A percentile compares a stretch with the other conserved stretches of the same genome.
These are phyloP conservation scores for Candida hungchunana DNA, from an alignment of 805 yeast genomes.

Conservation along the genomic window DNA sequence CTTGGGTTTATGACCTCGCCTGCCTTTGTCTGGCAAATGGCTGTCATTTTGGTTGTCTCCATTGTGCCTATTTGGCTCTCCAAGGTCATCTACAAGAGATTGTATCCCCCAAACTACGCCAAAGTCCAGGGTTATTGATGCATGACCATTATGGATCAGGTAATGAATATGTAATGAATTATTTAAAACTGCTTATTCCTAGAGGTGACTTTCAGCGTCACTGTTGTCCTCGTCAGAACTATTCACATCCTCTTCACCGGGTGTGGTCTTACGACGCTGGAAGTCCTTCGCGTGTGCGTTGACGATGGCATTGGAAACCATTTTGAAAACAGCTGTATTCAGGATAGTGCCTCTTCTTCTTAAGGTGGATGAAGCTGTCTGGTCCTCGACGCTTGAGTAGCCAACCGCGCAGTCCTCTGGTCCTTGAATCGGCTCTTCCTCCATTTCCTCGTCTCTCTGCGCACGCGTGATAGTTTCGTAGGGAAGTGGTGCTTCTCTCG, in stretches of 20 bases:
- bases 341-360: slow-evolving; percentile 21
- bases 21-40: slow-evolving; percentile 64
- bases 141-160: slow-evolving; percentile 8
- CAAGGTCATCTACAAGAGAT: slow-evolving; percentile 64
- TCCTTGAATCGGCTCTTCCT: slow-evolving; percentile 4
- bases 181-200: no score
- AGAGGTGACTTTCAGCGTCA: slow-evolving; percentile 27
- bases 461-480: slow-evolving; percentile 44
- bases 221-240: slow-evolving; percentile 30
- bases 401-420: slow-evolving; percentile 10
- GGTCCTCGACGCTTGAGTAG: slow-evolving; percentile 2
- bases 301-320: slow-evolving; percentile 53
- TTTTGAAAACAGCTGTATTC: slow-evolving; percentile 32
- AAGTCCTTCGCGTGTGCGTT: slow-evolving; percentile 84
- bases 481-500: slow-evolving; percentile 84
- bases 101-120: slow-evolving; percentile 94
- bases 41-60: slow-evolving; percentile 61
- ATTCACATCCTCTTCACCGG: slow-evolving; percentile 16
- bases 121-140: slow-evolving; percentile 75
- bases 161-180: slow-evolving; percentile 7
- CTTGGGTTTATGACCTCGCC: slow-evolving; percentile 54
- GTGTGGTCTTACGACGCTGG: slow-evolving; percentile 37
- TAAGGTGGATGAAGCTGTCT: slow-evolving; percentile 3
- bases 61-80: slow-evolving; percentile 87
- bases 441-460: slow-evolving; percentile 24